Evolutionary conservation across 768 basidiomycete genomes (phyloP).

Genomic region (Tephrocybe sp.): DNA sequence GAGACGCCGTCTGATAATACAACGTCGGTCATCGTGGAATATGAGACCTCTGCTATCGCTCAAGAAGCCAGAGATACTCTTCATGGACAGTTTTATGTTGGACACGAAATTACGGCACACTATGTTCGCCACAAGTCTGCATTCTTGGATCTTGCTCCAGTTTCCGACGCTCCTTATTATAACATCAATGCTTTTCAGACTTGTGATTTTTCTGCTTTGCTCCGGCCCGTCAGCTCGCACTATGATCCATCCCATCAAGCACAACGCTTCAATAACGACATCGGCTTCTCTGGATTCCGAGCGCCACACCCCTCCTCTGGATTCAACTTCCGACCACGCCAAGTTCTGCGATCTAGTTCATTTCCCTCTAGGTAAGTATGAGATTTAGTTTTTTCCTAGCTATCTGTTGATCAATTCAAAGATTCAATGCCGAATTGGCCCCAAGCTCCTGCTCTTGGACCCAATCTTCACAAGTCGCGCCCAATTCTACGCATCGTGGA

Average conservation of each 20-base stretch:
- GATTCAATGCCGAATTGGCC: conserved; percentile 7
- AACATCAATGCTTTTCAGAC: conserved; percentile 14
- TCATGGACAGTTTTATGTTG: conserved; percentile 62
- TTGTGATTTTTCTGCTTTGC: conserved; percentile 17
- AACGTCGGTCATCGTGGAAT: conserved; percentile 65
- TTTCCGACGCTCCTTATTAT: conserved; percentile 11
- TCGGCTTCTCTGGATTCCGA: conserved; percentile 10
- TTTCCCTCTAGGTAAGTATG: conserved; percentile 12
- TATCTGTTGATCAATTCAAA: conserved; percentile 2
- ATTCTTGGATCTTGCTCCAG: conserved; percentile 20
- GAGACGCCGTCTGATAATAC: conserved; percentile 38
- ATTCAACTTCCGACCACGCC: conserved; percentile 11
- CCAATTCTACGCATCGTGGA: conserved; percentile 2
- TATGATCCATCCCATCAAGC: conserved; percentile 9
- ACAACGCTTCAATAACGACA: conserved; percentile 13
- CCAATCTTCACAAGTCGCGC: conserved; percentile 1
- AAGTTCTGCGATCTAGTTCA: conserved; percentile 8
- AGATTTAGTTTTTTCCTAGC: not conserved
- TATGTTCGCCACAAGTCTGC: conserved; percentile 29
- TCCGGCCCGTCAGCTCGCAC: conserved; percentile 11
- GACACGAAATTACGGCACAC: conserved; percentile 35
- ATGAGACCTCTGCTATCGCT: conserved; percentile 51
- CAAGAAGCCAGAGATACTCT: conserved; percentile 65
- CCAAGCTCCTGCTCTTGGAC: conserved; percentile 11
- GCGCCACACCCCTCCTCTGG: conserved; percentile 17